Evolutionary conservation across 805 yeast genomes (phyloP).

Genomic region (Metschnikowia picachoensis): DNA sequence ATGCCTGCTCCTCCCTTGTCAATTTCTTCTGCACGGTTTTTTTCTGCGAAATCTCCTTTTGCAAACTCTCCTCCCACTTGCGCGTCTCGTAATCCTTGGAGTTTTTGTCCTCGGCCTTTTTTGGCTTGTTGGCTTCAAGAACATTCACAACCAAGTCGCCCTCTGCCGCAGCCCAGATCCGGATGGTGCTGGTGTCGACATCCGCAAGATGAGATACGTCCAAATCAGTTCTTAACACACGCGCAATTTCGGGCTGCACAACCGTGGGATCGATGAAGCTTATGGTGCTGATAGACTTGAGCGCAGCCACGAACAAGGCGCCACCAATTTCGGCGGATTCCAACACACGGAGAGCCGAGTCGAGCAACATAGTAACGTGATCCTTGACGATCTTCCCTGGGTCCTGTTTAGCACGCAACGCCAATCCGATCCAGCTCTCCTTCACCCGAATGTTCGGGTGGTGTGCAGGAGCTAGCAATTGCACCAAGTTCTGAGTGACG

Average conservation of each 20-base stretch:
- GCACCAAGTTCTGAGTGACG: constrained; percentile 18
- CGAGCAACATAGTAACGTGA: constrained; percentile 21
- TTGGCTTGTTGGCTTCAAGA: constrained; percentile 38
- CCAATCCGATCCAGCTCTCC: constrained; percentile 77
- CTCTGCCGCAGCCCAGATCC: constrained; percentile 65
- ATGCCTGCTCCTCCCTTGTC: constrained; percentile 70
- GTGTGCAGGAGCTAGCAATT: constrained; percentile 29
- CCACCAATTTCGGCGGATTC: constrained; percentile 29
- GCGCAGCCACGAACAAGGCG: constrained; percentile 49
- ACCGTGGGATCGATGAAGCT: constrained; percentile 59
- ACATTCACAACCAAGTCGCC: constrained; percentile 70
- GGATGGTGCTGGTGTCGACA: constrained; percentile 47
- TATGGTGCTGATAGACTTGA: constrained; percentile 32
- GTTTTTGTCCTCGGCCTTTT: constrained; percentile 57
- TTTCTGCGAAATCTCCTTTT: constrained; percentile 67
- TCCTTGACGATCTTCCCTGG: constrained; percentile 44
- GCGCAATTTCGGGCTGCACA: constrained; percentile 49
- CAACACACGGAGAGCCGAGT: constrained; percentile 16
- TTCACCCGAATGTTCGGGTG: constrained; percentile 28
- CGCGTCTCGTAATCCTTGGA: constrained; percentile 79
- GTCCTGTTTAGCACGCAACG: constrained; percentile 55
- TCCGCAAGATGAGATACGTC: constrained; percentile 29
- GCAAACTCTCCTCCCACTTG: constrained; percentile 85
- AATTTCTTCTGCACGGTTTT: constrained; percentile 50
- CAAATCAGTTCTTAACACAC: constrained; percentile 43